phyloP scores from a whole-genome alignment of 1,139 yeast genomes.

The Meyerozyma sp. region DNA sequence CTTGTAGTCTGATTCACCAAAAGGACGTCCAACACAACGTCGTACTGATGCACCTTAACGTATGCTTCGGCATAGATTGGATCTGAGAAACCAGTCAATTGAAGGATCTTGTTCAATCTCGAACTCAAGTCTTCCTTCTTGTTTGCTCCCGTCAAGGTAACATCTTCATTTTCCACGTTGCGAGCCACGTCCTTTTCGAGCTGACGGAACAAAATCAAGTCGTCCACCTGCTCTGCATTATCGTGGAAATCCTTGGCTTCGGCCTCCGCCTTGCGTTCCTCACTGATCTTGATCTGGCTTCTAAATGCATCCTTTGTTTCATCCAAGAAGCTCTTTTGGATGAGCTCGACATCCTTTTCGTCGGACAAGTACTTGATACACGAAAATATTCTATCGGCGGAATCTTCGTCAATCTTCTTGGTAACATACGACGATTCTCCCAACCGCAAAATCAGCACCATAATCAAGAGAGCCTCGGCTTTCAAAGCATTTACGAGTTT shows the following conservation, averaged over 20 bases:
- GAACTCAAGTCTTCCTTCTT: conserved; percentile 63
- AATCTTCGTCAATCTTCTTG: conserved; percentile 88
- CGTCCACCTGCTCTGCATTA: conserved; percentile 79
- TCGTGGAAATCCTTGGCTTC: conserved; percentile 59
- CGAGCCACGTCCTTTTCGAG: conserved; percentile 43
- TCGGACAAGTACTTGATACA: conserved; percentile 77
- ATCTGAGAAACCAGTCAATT: conserved; percentile 94
- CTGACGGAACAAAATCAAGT: conserved; percentile 77
- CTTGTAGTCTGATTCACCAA: conserved; percentile 91
- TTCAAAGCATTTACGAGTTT: conserved; percentile 73
- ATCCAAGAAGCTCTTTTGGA: conserved; percentile 75
- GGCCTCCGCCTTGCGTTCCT: conserved; percentile 49
- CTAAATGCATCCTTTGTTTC: conserved; percentile 85
- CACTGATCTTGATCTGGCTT: conserved; percentile 52
- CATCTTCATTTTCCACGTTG: conserved; percentile 43
- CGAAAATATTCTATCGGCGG: conserved; percentile 83
- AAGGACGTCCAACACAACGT: conserved; percentile 89
- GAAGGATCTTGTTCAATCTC: conserved; percentile 81
- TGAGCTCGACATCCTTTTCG: conserved; percentile 43
- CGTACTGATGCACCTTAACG: conserved; percentile 91
- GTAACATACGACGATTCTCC: conserved; percentile 78
- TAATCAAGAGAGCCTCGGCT: conserved; percentile 90
- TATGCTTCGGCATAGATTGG: conserved; percentile 98
- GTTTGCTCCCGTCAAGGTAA: conserved; percentile 42
- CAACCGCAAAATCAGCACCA: conserved; percentile 87